Evolutionary conservation across 306 rosid species (phyloP), one percentile per base, ranked within the genome.

Genomic region (Lablab purpureus): DNA sequence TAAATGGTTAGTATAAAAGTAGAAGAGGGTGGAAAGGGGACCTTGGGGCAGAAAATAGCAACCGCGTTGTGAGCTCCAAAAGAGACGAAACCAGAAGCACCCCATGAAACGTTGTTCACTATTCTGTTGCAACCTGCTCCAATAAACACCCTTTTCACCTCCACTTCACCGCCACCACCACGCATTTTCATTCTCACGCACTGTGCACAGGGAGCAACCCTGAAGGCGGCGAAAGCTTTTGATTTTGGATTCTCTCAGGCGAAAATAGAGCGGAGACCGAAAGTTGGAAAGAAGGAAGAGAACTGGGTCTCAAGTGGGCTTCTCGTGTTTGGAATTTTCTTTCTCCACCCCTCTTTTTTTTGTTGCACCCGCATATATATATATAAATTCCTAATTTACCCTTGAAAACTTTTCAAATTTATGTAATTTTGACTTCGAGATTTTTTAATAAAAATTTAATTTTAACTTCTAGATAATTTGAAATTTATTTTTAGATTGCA

Each of bases 41-140:
- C 99, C 93, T 93, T 85, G 41, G 97, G 98, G 75, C 84, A 91
- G 89, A 91, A 95, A 52, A 95, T 84, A 27, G 94, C 94, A 34
- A 93, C 94, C 64, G 97, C 97, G 89, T 95, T 93, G 73, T 93
- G 92, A 76, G 98, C 89, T 22, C 98, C 98, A 70, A 93, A 95
- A 18, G 99, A 88, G 25, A 91, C 88, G 4, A 95, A 87, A 79
- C 91, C 94, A 77, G 86, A 95, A 60, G 98, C 98, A 10, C 98
- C 98, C 94, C 94, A 95, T 0, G 98, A 91, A 22, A 91, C 94
- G 82, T 95, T 95, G 89, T 93, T 93, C 46, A 93, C 98, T 73
- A 93, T 78, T 79, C 94, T 85, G 88, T 95, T 95, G 81, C 99
- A 95, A 5, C 97, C 98, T 40, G 97, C 96, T 84, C 98, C 99